Base-by-base conservation (phyloP, 129 eudicot genomes). In the Tagetes erecta region DNA sequence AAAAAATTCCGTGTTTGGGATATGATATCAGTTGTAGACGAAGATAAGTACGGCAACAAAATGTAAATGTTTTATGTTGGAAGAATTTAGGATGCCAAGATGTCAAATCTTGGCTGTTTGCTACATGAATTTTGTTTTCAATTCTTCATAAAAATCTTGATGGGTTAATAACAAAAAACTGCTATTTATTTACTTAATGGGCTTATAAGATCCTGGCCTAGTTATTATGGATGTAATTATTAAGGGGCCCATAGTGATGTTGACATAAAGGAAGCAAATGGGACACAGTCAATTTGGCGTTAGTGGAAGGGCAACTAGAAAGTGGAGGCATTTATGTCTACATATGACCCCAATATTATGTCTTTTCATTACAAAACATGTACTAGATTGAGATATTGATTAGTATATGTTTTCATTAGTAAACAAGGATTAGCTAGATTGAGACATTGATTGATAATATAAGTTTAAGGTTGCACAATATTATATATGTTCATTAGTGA, bases 81-180 rank as follows among this genome's bases (percentile, higher is more conserved):
- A 40, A 40, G 0, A 1, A 3, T 40, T 40, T 40, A 3, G 44
- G 44, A 40, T 40, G 44, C 36, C 59, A 38, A 4, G 75, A 55
- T 38, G 74, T 51, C 74, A 52, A 55, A 71, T 55, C 9, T 51
- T 70, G 75, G 37, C 9, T 36, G 75, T 70, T 51, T 38, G 64
- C 20, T 44, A 35, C 44, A 56, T 41, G 46, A 51, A 13, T 2
- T 3, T 27, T 5, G 27, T 20, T 20, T 27, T 38, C 37, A 51
- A 53, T 52, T 70, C 53, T 57, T 56, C 42, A 72, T 72, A 40
- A 41, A 14, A 67, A 57, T 11, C 31, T 40, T 38, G 44, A 36
- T 12, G 20, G 12, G 8, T 8, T 13, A 4, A 12, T 36, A 36
- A 13, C 37, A 35, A 6, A 4, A 10, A 27, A 2, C 12, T 42